Percentiles rank a stretch among this genome's conserved stretches.
Conservation (phyloP, 2,329 filamentous ascomycete species). For the Monosporascus cannonballus region DNA sequence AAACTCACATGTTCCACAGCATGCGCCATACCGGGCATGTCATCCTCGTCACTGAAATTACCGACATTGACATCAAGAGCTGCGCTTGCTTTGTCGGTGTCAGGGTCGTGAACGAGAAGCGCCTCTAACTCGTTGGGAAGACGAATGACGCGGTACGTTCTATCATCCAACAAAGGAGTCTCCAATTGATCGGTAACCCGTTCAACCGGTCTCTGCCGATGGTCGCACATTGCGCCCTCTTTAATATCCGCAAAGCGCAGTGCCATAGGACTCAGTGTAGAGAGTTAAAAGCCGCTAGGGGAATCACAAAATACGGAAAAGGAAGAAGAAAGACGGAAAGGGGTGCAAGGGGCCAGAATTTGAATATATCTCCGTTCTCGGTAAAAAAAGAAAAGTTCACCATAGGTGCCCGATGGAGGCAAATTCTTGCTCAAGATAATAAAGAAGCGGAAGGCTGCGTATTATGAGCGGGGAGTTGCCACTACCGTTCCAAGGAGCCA, state of each 20-base stretch:
- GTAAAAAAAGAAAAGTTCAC: too few relatives aligned
- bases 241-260: conserved; percentile 17
- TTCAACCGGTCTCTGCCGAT: conserved; percentile 27
- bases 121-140: conserved; percentile 85
- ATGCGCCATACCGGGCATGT: conserved; percentile 93
- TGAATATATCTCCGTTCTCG: not conserved
- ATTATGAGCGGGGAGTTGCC: not conserved
- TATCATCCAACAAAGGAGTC: conserved; percentile 56
- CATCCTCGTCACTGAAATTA: conserved; percentile 84
- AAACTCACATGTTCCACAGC: conserved; percentile 76
- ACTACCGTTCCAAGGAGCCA: not conserved
- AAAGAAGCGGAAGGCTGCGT: not conserved
- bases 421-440: too few relatives aligned
- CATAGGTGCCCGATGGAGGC: too few relatives aligned
- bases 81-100: conserved; percentile 95
- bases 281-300: not conserved
- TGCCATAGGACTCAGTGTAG: conserved; percentile 17
- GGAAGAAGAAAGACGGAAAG: not conserved
- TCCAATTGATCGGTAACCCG: conserved; percentile 27
- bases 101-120: conserved; percentile 84
- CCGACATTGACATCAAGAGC: conserved; percentile 94
- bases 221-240: conserved; percentile 23
- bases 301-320: conserved; percentile 1
- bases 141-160: conserved; percentile 79
- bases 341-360: not conserved